A percentile compares a stretch with the other conserved stretches of the same genome.
Evolutionary conservation across 2,329 filamentous ascomycete genomes (phyloP).

Genomic region (Claviceps maximensis): DNA sequence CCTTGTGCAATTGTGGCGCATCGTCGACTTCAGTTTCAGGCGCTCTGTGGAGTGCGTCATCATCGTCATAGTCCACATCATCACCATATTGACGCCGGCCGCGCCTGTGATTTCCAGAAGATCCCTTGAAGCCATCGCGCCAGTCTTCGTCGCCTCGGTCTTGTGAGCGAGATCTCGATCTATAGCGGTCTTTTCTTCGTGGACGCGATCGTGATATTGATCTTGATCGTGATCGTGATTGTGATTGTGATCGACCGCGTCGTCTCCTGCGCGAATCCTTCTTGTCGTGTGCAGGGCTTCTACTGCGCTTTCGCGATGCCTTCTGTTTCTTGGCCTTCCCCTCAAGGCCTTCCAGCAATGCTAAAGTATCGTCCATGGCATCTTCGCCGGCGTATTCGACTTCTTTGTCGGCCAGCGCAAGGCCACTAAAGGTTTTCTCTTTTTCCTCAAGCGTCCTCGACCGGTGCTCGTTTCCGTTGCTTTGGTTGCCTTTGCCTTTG

Average conservation of each 20-base stretch:
- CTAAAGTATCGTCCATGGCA: constrained; percentile 84
- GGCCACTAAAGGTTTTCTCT: constrained; percentile 76
- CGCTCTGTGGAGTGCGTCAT: constrained; percentile 51
- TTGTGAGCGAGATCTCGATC: constrained; percentile 25
- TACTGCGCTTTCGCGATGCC: constrained; percentile 41
- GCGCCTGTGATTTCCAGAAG: constrained; percentile 19
- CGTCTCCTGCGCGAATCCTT: constrained; percentile 27
- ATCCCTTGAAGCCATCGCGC: constrained; percentile 21
- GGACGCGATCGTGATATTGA: constrained; percentile 27
- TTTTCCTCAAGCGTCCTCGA: constrained; percentile 51
- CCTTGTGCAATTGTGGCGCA: constrained; percentile 64
- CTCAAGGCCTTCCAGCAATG: constrained; percentile 76
- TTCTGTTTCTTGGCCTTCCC: constrained; percentile 44
- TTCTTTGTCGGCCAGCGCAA: constrained; percentile 72
- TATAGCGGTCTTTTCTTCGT: constrained; percentile 22
- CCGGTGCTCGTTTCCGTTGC: constrained; percentile 27
- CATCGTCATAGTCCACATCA: constrained; percentile 29
- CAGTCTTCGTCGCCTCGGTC: constrained; percentile 33
- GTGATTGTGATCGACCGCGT: constrained; percentile 23
- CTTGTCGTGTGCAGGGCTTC: constrained; percentile 39
- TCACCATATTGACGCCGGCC: constrained; percentile 27
- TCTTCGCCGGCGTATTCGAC: constrained; percentile 31
- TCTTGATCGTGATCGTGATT: constrained; percentile 32
- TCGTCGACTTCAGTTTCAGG: constrained; percentile 71
- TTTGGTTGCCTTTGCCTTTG: constrained; percentile 40